A percentile compares a stretch with the other conserved stretches of the same genome.
phyloP scores from a whole-genome alignment of 2,329 filamentous ascomycete genomes.

The Aureobasidium sp. region DNA sequence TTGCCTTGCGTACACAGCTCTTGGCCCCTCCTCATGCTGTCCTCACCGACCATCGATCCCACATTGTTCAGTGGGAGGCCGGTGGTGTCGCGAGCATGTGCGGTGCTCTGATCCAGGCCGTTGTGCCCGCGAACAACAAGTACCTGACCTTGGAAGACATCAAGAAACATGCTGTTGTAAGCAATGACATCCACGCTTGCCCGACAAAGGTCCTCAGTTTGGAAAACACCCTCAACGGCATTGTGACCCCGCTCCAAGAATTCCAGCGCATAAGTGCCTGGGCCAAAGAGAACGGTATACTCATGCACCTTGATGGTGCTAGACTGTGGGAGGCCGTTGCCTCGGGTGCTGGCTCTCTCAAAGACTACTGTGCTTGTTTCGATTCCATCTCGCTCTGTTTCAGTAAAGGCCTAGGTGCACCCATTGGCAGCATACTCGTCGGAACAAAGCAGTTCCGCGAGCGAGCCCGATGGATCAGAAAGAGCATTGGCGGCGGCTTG shows the following conservation, averaged over 20 bases:
- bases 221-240: constrained; percentile 79
- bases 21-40: constrained; percentile 73
- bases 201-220: constrained; percentile 75
- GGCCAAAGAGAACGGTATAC: constrained; percentile 55
- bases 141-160: constrained; percentile 75
- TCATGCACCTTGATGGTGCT: constrained; percentile 72
- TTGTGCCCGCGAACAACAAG: constrained; percentile 62
- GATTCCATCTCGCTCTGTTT: constrained; percentile 74
- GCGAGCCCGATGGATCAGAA: constrained; percentile 67
- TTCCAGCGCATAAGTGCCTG: constrained; percentile 62
- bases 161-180: constrained; percentile 55
- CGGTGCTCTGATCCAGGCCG: constrained; percentile 61
- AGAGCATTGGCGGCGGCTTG: constrained; percentile 72
- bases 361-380: constrained; percentile 61
- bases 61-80: constrained; percentile 66
- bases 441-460: constrained; percentile 52
- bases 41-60: constrained; percentile 69
- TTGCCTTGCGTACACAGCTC: constrained; percentile 71
- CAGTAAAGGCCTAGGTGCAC: constrained; percentile 75
- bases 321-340: constrained; percentile 75
- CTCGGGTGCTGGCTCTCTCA: constrained; percentile 58
- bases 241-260: constrained; percentile 70
- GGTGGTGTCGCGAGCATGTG: constrained; percentile 63
- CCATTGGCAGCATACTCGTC: constrained; percentile 69
- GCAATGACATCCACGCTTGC: constrained; percentile 67